phyloP scores from a whole-genome alignment of 2,329 filamentous ascomycete genomes.

The Colletotrichum siamense region DNA sequence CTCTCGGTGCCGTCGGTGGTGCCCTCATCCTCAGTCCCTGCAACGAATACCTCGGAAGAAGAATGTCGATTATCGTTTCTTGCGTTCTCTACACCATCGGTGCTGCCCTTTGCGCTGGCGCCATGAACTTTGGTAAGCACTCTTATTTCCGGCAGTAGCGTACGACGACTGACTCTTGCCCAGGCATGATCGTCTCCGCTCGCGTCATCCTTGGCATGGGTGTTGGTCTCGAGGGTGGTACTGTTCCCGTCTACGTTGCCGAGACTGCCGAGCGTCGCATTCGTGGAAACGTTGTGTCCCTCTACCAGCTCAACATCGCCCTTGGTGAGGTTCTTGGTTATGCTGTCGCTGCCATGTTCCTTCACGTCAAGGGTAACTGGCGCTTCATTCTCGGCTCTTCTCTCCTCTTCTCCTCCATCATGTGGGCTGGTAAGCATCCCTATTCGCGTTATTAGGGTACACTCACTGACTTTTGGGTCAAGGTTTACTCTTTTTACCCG shows the following conservation, averaged over 20 bases:
- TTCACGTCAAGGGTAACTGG: constrained; percentile 74
- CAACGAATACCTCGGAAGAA: constrained; percentile 72
- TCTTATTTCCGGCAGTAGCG: accelerated
- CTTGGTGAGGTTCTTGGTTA: constrained; percentile 77
- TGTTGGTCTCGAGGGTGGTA: constrained; percentile 76
- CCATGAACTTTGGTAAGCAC: constrained; percentile 64
- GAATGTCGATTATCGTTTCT: constrained; percentile 73
- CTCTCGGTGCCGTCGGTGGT: constrained; percentile 73
- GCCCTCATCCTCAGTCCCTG: constrained; percentile 69
- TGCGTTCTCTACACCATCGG: constrained; percentile 74
- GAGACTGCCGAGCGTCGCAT: constrained; percentile 72
- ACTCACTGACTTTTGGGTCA: too few relatives aligned
- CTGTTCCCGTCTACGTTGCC: constrained; percentile 76
- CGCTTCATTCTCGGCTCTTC: constrained; percentile 77
- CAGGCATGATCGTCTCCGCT: constrained; percentile 68
- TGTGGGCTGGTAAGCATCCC: constrained; percentile 52
- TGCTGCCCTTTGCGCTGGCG: constrained; percentile 70
- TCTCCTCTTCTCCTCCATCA: constrained; percentile 61
- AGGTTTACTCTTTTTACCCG: constrained; percentile 77
- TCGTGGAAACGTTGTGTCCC: constrained; percentile 74
- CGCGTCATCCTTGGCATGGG: constrained; percentile 74
- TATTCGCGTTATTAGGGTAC: too few relatives aligned
- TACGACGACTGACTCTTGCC: constrained; percentile 23
- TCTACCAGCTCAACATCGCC: constrained; percentile 80
- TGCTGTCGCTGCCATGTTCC: constrained; percentile 74